phyloP scores from a whole-genome alignment of 106 monocot genomes.

The Dendrobium officinale region DNA sequence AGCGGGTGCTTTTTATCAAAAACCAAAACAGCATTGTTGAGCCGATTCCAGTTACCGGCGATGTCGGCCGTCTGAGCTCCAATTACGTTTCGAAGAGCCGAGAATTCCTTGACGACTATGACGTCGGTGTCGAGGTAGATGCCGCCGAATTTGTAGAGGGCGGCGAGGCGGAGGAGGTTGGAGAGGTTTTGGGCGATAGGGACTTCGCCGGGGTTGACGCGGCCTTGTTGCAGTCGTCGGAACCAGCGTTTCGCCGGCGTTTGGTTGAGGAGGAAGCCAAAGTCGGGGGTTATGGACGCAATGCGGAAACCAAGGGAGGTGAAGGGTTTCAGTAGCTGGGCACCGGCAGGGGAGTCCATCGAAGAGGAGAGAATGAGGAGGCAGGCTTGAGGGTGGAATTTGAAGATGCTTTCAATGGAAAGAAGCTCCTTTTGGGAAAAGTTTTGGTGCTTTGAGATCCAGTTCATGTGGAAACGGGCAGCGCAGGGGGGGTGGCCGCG shows the following conservation, averaged over 20 bases:
- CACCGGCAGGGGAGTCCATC: constrained; percentile 51
- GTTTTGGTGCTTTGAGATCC: constrained; percentile 41
- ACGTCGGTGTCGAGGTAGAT: constrained; percentile 81
- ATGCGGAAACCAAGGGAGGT: constrained; percentile 25
- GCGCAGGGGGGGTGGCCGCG: constrained; percentile 19
- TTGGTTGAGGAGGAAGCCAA: constrained; percentile 27
- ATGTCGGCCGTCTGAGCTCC: constrained; percentile 56
- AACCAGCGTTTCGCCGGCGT: constrained; percentile 32
- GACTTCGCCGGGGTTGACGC: constrained; percentile 41
- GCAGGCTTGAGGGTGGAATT: constrained; percentile 57
- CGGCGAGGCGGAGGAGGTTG: constrained; percentile 62
- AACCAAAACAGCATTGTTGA: constrained; percentile 87
- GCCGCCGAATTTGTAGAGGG: constrained; percentile 78
- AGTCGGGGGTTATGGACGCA: constrained; percentile 52
- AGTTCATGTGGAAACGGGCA: constrained; percentile 77
- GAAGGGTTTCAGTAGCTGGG: constrained; percentile 31
- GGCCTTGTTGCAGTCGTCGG: background rate
- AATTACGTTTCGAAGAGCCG: constrained; percentile 40
- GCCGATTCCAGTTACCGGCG: constrained; percentile 63
- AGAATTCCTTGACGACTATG: constrained; percentile 48
- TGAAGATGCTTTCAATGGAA: constrained; percentile 66
- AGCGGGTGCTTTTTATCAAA: constrained; percentile 67
- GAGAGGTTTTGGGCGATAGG: constrained; percentile 80
- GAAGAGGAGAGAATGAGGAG: constrained; percentile 55
- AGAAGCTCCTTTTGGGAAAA: constrained; percentile 57